Evolutionary conservation across 2,329 filamentous ascomycete species (phyloP), one percentile per base, ranked within the genome.

Genomic region (Hirsutella minnesotensis): DNA sequence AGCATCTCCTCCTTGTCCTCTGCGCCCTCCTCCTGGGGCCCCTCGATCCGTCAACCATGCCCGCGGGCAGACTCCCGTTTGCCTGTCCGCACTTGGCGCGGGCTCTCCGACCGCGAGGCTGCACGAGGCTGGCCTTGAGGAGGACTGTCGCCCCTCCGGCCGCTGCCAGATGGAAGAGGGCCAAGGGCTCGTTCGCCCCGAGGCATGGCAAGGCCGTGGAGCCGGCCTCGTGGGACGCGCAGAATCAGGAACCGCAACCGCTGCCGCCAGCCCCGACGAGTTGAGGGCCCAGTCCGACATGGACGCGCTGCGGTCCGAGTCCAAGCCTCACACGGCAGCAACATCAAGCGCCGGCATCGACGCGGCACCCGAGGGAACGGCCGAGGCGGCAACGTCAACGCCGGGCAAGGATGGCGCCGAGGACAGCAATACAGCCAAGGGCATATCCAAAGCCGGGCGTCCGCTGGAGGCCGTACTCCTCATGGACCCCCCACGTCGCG

Each of bases 71-170:
- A 53, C 66, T 86, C 46, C 75, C 76, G 15, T 85, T 85, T 54
- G 67, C 86, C 16, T 85, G 83, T 51, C 80, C 82, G 38, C 77
- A 79, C 51, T 61, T 85, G 43, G 75, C 81, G 59, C 76, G 79
- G 43, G 67, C 70, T 15, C 49, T 67, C 47, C 42, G 47, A 39
- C 34, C 39, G 29, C 31, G 22, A 16, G 19, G 21, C 24, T 27
- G 24, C 12, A 7, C 24, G 24, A 12, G 7, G 12, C 12, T n/a
- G 3, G n/a, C 15, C 3, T 18, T 34, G 33, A 12, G 7, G 13
- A 15, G 33, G n/a, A 12, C 13, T 9, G 33, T n/a, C 15, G 16
- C n/a, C 10, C 13, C 13, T 15, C n/a, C 31, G 31, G 31, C 31
- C 13, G 31, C 31, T 38, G 20, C 12, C 24, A 22, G 44, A 38